phyloP scores from a whole-genome alignment of 202 grass and related monocot species.

The Setaria italica region DNA sequence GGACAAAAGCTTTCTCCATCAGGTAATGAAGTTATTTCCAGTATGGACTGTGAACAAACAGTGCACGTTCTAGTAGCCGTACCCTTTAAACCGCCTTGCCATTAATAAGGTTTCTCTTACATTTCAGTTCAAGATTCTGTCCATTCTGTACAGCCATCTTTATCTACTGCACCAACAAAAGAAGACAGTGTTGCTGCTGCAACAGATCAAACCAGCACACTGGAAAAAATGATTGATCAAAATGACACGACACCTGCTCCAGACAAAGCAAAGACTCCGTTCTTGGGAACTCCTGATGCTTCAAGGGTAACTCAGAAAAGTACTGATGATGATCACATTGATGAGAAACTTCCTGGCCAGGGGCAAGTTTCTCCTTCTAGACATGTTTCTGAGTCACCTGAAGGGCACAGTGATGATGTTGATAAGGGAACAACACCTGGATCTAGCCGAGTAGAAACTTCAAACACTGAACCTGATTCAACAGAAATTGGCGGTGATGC shows the following conservation, averaged over 20 bases:
- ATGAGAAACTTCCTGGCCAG: constrained; percentile 18
- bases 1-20: background rate
- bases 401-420: constrained; percentile 2
- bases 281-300: background rate
- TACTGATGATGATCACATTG: constrained; percentile 15
- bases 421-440: constrained; percentile 3
- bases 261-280: background rate
- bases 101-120: constrained; percentile 2
- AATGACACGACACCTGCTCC: constrained; percentile 1
- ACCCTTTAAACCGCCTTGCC: background rate
- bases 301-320: background rate
- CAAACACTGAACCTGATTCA: constrained; percentile 15
- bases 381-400: background rate
- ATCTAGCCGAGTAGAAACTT: constrained; percentile 20
- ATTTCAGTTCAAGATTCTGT: constrained; percentile 31
- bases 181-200: background rate
- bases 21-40: constrained; percentile 42
- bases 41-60: background rate
- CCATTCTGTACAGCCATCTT: constrained; percentile 11
- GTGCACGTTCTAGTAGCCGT: background rate
- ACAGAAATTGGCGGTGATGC: background rate
- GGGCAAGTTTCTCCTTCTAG: constrained; percentile 2
- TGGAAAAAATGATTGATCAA: background rate
- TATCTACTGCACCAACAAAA: constrained; percentile 21
- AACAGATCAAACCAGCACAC: constrained; percentile 8